A percentile compares a stretch with the other conserved stretches of the same genome.
Evolutionary conservation across 202 grass and related monocot species (phyloP).

Genomic region (Sporobolus alterniflorus): DNA sequence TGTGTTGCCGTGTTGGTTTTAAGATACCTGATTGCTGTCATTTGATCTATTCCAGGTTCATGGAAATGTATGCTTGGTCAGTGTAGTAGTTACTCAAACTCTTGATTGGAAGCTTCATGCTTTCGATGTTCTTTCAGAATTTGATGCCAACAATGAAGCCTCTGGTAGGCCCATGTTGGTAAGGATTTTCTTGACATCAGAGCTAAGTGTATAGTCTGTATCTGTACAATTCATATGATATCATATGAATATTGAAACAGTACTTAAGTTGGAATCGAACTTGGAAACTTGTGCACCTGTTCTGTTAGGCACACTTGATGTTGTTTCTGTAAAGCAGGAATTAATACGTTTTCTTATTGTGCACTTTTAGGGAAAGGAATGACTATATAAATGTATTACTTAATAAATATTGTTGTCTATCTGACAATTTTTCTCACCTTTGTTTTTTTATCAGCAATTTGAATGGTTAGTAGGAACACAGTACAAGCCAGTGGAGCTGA

Average conservation of each 20-base stretch:
- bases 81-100: slow-evolving; percentile 97
- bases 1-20: slow-evolving; percentile 3
- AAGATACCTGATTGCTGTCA: slow-evolving; percentile 28
- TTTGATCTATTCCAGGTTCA: slow-evolving; percentile 87
- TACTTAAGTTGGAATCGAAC: neutral
- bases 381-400: slow-evolving; percentile 10
- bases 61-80: slow-evolving; percentile 92
- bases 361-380: neutral
- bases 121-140: slow-evolving; percentile 99
- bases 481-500: slow-evolving; percentile 94
- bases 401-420: slow-evolving; percentile 12
- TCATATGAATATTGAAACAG: slow-evolving; percentile 10
- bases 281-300: slow-evolving; percentile 2
- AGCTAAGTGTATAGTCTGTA: slow-evolving; percentile 17
- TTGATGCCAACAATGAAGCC: slow-evolving; percentile 85
- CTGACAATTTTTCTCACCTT: slow-evolving; percentile 8
- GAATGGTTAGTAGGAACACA: slow-evolving; percentile 96
- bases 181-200: too few species aligned
- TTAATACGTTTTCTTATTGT: slow-evolving; percentile 9
- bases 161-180: slow-evolving; percentile 87
- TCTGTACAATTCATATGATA: neutral
- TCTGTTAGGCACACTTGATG: neutral
- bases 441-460: slow-evolving; percentile 74
- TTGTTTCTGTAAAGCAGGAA: slow-evolving; percentile 23
- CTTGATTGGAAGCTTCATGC: slow-evolving; percentile 99